Base-by-base conservation (phyloP, 768 basidiomycete species). In the Mycena capillaripes region DNA sequence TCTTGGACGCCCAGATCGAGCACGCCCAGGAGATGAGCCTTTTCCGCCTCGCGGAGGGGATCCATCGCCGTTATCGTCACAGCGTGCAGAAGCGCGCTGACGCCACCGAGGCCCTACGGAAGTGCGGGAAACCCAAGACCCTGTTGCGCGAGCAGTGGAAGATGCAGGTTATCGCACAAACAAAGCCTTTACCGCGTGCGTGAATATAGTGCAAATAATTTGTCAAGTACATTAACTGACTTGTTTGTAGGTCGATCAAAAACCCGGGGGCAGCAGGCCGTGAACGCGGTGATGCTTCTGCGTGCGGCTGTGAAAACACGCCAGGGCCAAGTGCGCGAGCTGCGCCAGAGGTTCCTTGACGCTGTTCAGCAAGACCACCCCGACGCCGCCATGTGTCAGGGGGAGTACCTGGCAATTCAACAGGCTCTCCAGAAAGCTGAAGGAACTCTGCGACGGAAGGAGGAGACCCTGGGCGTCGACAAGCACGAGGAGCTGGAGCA, bases 121-220 rank as follows among this genome's bases (percentile, higher is more conserved):
- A 71, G 4, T 79, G 74, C 38, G 78, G 72, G 0, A 36, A 79
- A 6, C 2, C 70, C 0, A 19, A 68, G 0, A 17, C 29, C 9
- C 72, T 81, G 2, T 72, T 86, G 0, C 66, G 77, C 0, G 21
- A 72, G 16, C 78, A 85, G 60, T 86, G 84, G 85, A 62, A 68
- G 3, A 27, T 73, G 1, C 86, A 86, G 69, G 72, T 75, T 44
- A 60, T 40, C 7, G 71, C 79, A 0, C 83, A 86, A 66, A 72
- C 62, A 2, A 55, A 48, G 19, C 63, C 63, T n/a, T 16, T 61
- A 4, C 42, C 55, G 0, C 58, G 70, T 61, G 34, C 36, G 58
- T 52, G n/a, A 17, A 19, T 27, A n/a, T n/a, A n/a, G n/a, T n/a
- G n/a, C n/a, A n/a, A n/a, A n/a, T n/a, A n/a, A 3, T 6, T 60